Percentiles rank a stretch among this genome's conserved stretches.
These are phyloP conservation scores for Hyaloscypha variabilis DNA, from an alignment of 495 filamentous ascomycete species.

Conservation along the genomic window DNA sequence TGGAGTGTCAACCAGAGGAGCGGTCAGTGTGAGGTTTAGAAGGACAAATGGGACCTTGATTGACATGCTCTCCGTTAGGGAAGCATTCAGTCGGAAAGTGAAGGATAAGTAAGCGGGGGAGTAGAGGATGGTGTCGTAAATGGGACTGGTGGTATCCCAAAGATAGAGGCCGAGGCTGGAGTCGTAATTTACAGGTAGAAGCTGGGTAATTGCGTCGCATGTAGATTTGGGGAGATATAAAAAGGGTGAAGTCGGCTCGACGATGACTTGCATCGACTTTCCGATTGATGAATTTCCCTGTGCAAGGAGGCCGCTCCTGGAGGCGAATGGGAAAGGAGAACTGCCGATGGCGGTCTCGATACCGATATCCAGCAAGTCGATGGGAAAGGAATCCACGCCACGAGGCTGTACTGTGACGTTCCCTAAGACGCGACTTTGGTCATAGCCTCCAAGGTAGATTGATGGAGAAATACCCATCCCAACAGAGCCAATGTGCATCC, in stretches of 20 bases:
- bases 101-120: conserved; percentile 54
- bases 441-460: too few relatives aligned
- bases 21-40: too few relatives aligned
- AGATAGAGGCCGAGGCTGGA: conserved; percentile 46
- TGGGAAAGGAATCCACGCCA: conserved; percentile 10
- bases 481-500: too few relatives aligned
- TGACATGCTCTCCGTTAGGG: conserved; percentile 3
- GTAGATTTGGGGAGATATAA: conserved; percentile 51
- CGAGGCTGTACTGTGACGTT: conserved; percentile 41
- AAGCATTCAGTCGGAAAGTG: conserved; percentile 36
- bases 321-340: conserved; percentile 44
- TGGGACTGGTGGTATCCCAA: conserved; percentile 48
- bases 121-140: conserved; percentile 45
- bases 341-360: conserved; percentile 36
- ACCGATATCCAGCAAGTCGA: too few relatives aligned
- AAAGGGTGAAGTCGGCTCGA: conserved; percentile 48
- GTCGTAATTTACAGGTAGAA: conserved; percentile 49
- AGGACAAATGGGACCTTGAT: not conserved
- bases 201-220: conserved; percentile 48
- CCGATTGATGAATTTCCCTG: conserved; percentile 33
- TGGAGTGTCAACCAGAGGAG: not conserved
- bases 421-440: not conserved
- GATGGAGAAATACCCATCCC: too few relatives aligned
- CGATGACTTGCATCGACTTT: conserved; percentile 33
- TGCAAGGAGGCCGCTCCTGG: conserved; percentile 40